These are phyloP conservation scores for Trametes villosa DNA, from an alignment of 768 basidiomycete genomes.

Conservation along the genomic window DNA sequence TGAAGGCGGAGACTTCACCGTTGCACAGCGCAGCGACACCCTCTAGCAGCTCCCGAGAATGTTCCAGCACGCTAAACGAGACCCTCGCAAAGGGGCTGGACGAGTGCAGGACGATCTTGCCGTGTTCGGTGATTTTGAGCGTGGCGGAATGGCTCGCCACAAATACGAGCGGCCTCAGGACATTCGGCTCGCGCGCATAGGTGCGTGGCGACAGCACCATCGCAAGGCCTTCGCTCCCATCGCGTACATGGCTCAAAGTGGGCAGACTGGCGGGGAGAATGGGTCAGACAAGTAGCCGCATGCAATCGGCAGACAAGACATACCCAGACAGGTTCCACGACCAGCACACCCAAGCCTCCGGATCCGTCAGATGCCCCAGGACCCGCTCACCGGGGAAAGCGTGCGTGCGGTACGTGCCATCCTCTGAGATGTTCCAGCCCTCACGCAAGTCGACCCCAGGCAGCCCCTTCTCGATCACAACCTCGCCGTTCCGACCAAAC, in stretches of 20 bases:
- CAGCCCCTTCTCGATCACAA: slow-evolving; percentile 26
- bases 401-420: slow-evolving; percentile 12
- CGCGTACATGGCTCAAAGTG: neutral
- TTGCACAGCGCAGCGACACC: neutral
- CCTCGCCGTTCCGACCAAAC: slow-evolving; percentile 29
- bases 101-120: slow-evolving; percentile 12
- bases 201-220: slow-evolving; percentile 23
- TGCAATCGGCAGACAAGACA: neutral
- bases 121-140: slow-evolving; percentile 16
- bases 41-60: slow-evolving; percentile 8
- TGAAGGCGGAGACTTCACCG: neutral
- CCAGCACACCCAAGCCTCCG: slow-evolving; percentile 27
- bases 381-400: slow-evolving; percentile 7
- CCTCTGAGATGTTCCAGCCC: slow-evolving; percentile 22
- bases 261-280: neutral
- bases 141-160: slow-evolving; percentile 13
- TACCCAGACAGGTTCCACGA: slow-evolving; percentile 20
- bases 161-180: slow-evolving; percentile 24
- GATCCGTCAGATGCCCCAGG: slow-evolving; percentile 19
- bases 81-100: slow-evolving; percentile 3
- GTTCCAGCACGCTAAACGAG: slow-evolving; percentile 13
- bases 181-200: slow-evolving; percentile 2
- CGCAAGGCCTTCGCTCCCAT: neutral
- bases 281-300: neutral
- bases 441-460: slow-evolving; percentile 23